phyloP scores from a whole-genome alignment of 1,139 yeast genomes.

The Candida labiduridarum region DNA sequence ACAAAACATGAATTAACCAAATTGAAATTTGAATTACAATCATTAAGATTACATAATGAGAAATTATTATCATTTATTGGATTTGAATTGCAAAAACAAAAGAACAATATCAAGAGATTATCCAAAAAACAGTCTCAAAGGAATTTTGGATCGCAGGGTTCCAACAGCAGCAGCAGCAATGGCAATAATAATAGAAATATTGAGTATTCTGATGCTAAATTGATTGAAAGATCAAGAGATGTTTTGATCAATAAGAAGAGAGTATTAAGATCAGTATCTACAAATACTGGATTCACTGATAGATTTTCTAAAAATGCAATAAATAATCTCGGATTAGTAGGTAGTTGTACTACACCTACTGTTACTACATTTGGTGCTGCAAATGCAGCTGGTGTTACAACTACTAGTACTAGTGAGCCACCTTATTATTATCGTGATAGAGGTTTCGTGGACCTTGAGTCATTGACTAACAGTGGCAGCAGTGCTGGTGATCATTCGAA shows the following conservation, averaged over 20 bases:
- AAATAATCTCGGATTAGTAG: slow-evolving; percentile 6
- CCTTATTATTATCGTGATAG: slow-evolving; percentile 14
- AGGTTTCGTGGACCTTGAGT: slow-evolving; percentile 4
- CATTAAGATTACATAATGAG: slow-evolving; percentile 57
- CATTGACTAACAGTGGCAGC: background rate
- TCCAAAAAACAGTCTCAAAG: slow-evolving; percentile 38
- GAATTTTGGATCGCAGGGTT: slow-evolving; percentile 3
- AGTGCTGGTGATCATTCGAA: slow-evolving; percentile 3
- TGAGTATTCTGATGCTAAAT: slow-evolving; percentile 58
- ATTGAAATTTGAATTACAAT: slow-evolving; percentile 55
- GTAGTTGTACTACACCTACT: background rate
- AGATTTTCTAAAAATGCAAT: slow-evolving; percentile 4
- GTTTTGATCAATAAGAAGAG: slow-evolving; percentile 47
- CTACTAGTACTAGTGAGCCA: slow-evolving; percentile 6
- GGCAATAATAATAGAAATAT: slow-evolving; percentile 19
- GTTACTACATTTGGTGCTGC: too few relatives aligned
- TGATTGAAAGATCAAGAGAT: slow-evolving; percentile 48
- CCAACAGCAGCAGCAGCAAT: background rate
- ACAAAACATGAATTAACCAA: slow-evolving; percentile 55
- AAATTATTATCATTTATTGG: slow-evolving; percentile 60
- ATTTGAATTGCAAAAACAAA: slow-evolving; percentile 54
- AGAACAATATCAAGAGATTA: slow-evolving; percentile 43
- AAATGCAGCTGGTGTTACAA: too few relatives aligned
- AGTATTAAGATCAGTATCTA: slow-evolving; percentile 47
- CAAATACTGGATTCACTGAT: slow-evolving; percentile 35